Conservation (phyloP, 495 filamentous ascomycete genomes). For the Platismatia glauca region DNA sequence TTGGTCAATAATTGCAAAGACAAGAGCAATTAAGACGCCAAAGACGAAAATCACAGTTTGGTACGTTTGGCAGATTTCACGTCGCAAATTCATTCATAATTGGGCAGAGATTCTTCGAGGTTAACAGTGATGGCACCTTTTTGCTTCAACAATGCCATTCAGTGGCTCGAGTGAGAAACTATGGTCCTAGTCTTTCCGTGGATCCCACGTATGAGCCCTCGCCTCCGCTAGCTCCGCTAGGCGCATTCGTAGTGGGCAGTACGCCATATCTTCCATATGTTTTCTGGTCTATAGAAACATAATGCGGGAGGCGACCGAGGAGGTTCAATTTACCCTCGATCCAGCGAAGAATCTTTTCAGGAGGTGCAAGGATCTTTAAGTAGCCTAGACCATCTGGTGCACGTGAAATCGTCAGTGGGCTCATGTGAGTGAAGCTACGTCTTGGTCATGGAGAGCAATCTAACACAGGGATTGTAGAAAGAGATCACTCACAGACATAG, state of each 20-base stretch:
- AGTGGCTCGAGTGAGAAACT: neutral
- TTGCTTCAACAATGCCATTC: neutral
- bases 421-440: neutral
- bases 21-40: no score
- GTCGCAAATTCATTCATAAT: neutral
- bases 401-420: neutral
- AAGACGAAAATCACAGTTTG: neutral
- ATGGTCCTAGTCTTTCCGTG: constrained; percentile 59
- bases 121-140: neutral
- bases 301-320: constrained; percentile 71
- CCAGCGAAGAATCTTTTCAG: constrained; percentile 70
- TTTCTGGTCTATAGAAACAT: constrained; percentile 88
- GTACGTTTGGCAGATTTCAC: neutral
- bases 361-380: constrained; percentile 73
- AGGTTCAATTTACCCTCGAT: constrained; percentile 80
- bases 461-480: neutral
- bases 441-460: no score
- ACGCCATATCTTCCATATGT: constrained; percentile 93
- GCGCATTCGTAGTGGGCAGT: constrained; percentile 51
- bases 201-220: constrained; percentile 45
- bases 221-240: constrained; percentile 23
- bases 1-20: no score
- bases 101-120: neutral
- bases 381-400: constrained; percentile 68
- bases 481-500: constrained; percentile 62